phyloP scores from a whole-genome alignment of 371 early-diverging fungal species.

The Mortierella sp. region DNA sequence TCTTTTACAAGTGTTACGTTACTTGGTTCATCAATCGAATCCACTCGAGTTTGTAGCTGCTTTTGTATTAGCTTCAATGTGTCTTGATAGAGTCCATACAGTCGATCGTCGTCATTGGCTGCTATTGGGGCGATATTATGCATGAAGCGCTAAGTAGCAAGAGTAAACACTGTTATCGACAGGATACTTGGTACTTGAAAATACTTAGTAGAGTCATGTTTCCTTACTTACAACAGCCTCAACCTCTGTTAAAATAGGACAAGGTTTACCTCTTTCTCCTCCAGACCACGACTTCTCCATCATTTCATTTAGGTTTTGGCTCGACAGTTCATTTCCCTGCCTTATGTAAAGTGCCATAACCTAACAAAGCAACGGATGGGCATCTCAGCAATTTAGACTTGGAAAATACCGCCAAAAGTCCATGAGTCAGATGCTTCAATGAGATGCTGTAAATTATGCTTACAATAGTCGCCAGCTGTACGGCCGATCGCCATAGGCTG shows the following conservation, averaged over 20 bases:
- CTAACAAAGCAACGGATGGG: background rate
- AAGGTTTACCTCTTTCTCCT: background rate
- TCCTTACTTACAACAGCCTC: constrained; percentile 1
- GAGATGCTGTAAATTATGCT: background rate
- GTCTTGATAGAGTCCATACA: constrained; percentile 27
- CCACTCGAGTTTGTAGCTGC: constrained; percentile 5
- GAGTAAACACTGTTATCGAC: background rate
- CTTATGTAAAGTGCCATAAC: constrained; percentile 17
- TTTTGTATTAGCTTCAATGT: background rate
- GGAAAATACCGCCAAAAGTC: too few species aligned
- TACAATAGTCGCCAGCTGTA: constrained; percentile 27
- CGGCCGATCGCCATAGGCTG: constrained; percentile 11
- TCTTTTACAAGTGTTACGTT: constrained; percentile 6
- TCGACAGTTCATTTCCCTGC: background rate
- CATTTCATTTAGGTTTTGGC: constrained; percentile 1
- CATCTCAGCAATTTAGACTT: too few species aligned
- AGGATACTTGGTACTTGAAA: background rate
- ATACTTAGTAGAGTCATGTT: background rate
- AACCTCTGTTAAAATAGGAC: background rate
- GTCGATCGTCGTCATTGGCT: constrained; percentile 8
- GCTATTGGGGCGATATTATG: constrained; percentile 8
- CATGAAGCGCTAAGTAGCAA: constrained; percentile 1
- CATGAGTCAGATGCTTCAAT: background rate
- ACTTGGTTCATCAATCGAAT: background rate
- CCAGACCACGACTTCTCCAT: constrained; percentile 11